Evolutionary conservation across 768 basidiomycete genomes (phyloP).

Genomic region (Russula virescens): DNA sequence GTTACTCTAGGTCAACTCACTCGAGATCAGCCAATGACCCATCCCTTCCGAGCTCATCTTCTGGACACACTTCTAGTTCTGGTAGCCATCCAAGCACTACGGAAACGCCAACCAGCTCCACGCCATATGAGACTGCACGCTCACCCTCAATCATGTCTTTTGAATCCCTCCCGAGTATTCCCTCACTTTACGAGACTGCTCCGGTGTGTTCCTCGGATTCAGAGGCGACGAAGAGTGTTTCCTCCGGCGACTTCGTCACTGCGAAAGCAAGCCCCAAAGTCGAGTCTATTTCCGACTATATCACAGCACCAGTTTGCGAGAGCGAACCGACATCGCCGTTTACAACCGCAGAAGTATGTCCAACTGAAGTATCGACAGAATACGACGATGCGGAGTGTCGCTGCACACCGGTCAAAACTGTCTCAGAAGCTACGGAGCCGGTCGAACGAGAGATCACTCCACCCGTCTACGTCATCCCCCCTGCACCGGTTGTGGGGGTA

Average conservation of each 20-base stretch:
- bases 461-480: background rate
- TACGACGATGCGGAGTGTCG: slow-evolving; percentile 42
- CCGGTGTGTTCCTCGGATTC: slow-evolving; percentile 30
- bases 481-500: background rate
- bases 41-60: slow-evolving; percentile 33
- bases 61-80: slow-evolving; percentile 28
- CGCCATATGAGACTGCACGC: slow-evolving; percentile 43
- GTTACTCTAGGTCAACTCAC: slow-evolving; percentile 16
- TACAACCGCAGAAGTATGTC: slow-evolving; percentile 45
- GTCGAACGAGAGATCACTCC: background rate
- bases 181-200: slow-evolving; percentile 40
- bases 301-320: slow-evolving; percentile 38
- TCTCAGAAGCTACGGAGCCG: slow-evolving; percentile 15
- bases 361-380: slow-evolving; percentile 40
- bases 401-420: slow-evolving; percentile 22
- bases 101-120: slow-evolving; percentile 14
- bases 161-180: slow-evolving; percentile 54
- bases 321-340: slow-evolving; percentile 42
- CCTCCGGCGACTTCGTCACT: slow-evolving; percentile 15
- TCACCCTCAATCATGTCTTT: slow-evolving; percentile 45
- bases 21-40: slow-evolving; percentile 16
- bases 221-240: slow-evolving; percentile 16
- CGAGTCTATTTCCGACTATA: slow-evolving; percentile 40
- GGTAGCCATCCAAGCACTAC: slow-evolving; percentile 32
- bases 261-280: slow-evolving; percentile 19